These are phyloP conservation scores for Gynostemma pentaphyllum DNA, from an alignment of 306 rosid species.

Conservation along the genomic window DNA sequence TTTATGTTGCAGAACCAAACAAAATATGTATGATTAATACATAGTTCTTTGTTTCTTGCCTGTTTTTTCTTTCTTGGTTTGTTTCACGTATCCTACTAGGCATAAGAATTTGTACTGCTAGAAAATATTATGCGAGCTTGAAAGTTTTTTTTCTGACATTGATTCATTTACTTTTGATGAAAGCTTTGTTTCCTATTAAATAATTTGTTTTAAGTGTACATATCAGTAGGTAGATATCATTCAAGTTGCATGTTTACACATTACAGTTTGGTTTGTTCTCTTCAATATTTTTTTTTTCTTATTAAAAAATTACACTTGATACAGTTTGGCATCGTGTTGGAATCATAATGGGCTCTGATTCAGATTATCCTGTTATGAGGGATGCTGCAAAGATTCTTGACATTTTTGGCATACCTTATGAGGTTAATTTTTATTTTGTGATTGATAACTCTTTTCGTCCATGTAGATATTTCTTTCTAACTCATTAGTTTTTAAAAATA, in stretches of 20 bases:
- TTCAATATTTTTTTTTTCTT: neutral
- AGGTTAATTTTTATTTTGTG: conserved; percentile 25
- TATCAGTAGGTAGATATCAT: neutral
- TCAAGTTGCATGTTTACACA: neutral
- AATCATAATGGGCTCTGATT: conserved; percentile 92
- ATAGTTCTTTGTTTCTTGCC: neutral
- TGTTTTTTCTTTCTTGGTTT: neutral
- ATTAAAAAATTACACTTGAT: conserved; percentile 2
- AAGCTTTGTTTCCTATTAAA: neutral
- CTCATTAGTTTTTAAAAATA: neutral
- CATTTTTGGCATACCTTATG: conserved; percentile 59
- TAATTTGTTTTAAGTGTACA: neutral
- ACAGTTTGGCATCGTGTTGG: conserved; percentile 64
- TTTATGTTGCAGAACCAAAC: neutral
- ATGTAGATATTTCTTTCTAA: neutral
- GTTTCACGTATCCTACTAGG: neutral
- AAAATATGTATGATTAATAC: neutral
- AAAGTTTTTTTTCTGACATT: too few species aligned
- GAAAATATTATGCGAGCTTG: neutral
- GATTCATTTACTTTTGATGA: neutral
- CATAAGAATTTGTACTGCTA: neutral
- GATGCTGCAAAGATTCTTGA: conserved; percentile 68
- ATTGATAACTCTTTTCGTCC: neutral
- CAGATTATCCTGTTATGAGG: conserved; percentile 91
- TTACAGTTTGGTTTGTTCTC: neutral